phyloP scores from a whole-genome alignment of 306 rosid species.

The Inga oerstediana region DNA sequence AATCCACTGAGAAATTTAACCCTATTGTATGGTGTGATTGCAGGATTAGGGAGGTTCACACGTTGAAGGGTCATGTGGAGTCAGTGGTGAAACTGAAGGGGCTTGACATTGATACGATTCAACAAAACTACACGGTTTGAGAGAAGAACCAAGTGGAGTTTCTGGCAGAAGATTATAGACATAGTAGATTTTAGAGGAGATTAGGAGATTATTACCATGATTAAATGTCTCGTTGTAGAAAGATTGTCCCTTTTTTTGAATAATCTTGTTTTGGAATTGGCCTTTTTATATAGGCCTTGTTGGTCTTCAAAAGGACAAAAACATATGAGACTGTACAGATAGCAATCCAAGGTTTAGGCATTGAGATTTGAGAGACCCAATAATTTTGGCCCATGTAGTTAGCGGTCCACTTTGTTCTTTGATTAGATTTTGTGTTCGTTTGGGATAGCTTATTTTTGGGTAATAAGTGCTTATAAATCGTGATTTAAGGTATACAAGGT shows the following conservation, averaged over 20 bases:
- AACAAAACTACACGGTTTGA: constrained; percentile 88
- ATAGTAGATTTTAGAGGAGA: constrained; percentile 12
- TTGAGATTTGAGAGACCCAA: background rate
- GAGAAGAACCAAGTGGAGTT: background rate
- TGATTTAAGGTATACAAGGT: too few species aligned
- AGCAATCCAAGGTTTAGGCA: background rate
- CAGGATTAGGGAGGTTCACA: constrained; percentile 91
- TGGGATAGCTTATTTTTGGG: too few species aligned
- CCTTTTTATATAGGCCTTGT: constrained; percentile 7
- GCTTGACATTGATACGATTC: constrained; percentile 86
- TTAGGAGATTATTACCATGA: constrained; percentile 21
- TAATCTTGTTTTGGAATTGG: constrained; percentile 22
- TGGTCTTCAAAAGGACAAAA: background rate
- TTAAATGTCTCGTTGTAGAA: background rate
- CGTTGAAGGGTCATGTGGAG: constrained; percentile 89
- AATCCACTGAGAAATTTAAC: background rate
- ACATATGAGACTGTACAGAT: background rate
- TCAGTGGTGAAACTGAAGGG: constrained; percentile 93
- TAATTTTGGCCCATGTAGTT: background rate
- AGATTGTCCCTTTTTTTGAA: constrained; percentile 1
- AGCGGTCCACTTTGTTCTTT: background rate
- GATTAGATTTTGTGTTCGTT: background rate
- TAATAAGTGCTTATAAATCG: too few species aligned
- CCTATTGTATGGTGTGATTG: background rate
- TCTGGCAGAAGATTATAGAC: background rate